Conservation (phyloP, 352 stramenopile species). For the Aphanomyces astaci region DNA sequence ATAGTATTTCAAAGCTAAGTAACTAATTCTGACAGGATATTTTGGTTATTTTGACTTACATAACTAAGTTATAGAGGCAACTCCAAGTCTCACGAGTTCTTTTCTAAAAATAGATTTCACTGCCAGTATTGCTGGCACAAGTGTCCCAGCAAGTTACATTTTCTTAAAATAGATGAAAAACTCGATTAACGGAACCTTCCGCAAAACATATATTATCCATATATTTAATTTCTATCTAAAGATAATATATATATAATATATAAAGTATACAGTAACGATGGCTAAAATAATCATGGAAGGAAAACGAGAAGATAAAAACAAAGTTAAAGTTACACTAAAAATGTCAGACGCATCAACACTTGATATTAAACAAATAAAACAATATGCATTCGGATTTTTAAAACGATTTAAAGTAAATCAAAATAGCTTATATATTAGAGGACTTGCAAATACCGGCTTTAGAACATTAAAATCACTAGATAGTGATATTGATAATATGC, state of each 20-base stretch:
- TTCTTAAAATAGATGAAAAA: too few relatives aligned
- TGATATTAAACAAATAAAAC: slow-evolving; percentile 15
- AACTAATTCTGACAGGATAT: background rate
- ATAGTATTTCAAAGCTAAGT: background rate
- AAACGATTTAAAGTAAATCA: slow-evolving; percentile 13
- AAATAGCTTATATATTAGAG: slow-evolving; percentile 13
- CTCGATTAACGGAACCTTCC: too few relatives aligned
- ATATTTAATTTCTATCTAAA: background rate
- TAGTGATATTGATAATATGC: slow-evolving; percentile 18
- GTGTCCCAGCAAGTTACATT: too few relatives aligned
- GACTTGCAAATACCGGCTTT: background rate
- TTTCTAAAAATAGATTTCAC: background rate
- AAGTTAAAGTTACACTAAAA: background rate
- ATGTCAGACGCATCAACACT: background rate
- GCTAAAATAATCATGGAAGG: background rate
- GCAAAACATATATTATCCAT: too few relatives aligned
- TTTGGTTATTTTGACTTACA: too few relatives aligned
- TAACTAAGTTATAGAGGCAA: too few relatives aligned
- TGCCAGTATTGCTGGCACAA: too few relatives aligned
- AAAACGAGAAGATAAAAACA: background rate
- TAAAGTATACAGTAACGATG: background rate
- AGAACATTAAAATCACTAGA: slow-evolving; percentile 11
- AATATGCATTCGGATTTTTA: slow-evolving; percentile 4
- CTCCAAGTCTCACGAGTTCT: background rate
- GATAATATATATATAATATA: slow-evolving; percentile 6